phyloP scores from a whole-genome alignment of 1,284 basidiomycete genomes.

The Ceratobasidium sp. region DNA sequence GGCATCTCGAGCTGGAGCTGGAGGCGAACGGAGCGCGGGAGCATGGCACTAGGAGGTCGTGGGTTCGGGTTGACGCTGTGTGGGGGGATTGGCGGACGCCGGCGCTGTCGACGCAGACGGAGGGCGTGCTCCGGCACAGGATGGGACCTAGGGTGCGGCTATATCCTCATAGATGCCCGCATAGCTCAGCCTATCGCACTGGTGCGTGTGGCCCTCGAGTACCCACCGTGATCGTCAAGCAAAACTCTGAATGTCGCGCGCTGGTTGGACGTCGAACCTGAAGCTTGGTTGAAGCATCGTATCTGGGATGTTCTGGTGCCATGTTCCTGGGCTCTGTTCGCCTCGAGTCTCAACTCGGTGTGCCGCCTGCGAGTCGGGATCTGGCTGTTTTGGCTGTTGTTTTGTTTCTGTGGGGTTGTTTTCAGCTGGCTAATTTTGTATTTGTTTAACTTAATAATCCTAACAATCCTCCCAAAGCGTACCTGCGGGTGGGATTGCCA shows the following conservation, averaged over 20 bases:
- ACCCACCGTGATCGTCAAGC: slow-evolving; percentile 9
- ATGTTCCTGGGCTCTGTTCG: too few species aligned
- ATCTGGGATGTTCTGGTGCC: too few species aligned
- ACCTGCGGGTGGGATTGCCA: too few species aligned
- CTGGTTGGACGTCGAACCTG: neutral
- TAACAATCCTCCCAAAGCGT: too few species aligned
- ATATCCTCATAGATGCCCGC: slow-evolving; percentile 4
- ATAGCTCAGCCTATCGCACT: slow-evolving; percentile 17
- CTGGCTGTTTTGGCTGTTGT: too few species aligned
- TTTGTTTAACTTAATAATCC: too few species aligned
- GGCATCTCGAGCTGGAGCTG: neutral
- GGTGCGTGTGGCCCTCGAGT: neutral
- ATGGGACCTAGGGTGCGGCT: slow-evolving; percentile 9
- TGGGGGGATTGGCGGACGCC: neutral
- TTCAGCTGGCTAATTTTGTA: too few species aligned
- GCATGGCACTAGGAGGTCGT: neutral
- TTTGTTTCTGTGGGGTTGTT: too few species aligned
- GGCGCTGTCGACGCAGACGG: neutral
- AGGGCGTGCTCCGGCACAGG: slow-evolving; percentile 1
- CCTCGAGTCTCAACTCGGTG: too few species aligned
- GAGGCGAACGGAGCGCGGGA: neutral
- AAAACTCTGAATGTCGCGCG: neutral
- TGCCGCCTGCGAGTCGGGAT: too few species aligned
- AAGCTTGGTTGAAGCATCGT: neutral
- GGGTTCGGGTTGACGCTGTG: neutral